Evolutionary conservation across 2,329 filamentous ascomycete genomes (phyloP).

Genomic region (Aspergillus thermomutatus): DNA sequence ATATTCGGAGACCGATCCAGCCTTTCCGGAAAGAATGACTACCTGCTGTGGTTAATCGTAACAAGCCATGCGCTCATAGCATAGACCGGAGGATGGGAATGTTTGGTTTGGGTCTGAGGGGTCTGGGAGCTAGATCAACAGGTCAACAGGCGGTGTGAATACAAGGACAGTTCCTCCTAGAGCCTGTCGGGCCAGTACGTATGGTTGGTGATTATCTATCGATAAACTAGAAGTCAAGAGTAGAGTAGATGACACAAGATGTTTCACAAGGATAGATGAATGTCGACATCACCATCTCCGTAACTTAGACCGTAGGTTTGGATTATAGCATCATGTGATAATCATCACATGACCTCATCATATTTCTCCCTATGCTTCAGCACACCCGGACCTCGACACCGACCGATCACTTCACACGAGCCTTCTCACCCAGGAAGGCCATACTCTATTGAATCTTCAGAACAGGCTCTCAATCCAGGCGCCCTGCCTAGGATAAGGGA

Average conservation of each 20-base stretch:
- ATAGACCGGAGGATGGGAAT: neutral
- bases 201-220: neutral
- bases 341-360: neutral
- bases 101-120: neutral
- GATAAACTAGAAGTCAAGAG: neutral
- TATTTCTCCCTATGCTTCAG: neutral
- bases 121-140: neutral
- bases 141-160: neutral
- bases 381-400: too few relatives aligned
- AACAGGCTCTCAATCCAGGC: too few relatives aligned
- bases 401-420: too few relatives aligned
- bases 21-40: neutral
- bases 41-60: neutral
- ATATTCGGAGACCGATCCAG: neutral
- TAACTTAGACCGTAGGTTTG: neutral
- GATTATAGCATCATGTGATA: neutral
- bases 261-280: neutral
- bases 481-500: too few relatives aligned
- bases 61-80: neutral
- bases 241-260: neutral
- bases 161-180: neutral
- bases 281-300: neutral
- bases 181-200: neutral
- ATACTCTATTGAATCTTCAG: too few relatives aligned
- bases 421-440: too few relatives aligned